Base-by-base conservation (phyloP, 306 rosid genomes). In the Medicago ruthenica region DNA sequence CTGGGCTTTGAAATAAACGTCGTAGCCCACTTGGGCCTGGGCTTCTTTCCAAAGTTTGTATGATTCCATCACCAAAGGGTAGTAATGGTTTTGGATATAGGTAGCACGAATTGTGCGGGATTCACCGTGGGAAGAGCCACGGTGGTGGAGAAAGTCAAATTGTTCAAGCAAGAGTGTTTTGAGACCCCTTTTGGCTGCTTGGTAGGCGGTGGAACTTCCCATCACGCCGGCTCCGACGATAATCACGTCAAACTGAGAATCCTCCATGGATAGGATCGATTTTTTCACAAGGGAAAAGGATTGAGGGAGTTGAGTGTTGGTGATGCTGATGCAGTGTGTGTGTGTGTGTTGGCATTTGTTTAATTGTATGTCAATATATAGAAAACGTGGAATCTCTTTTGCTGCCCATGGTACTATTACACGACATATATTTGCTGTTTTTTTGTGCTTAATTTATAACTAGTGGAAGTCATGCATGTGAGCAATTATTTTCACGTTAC, bases 121-220 rank as follows among this genome's bases (percentile, higher is more conserved):
- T 80, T 95, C 98, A 12, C 98, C 98, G 67, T 95, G 98, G 45
- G 98, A 95, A 18, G 98, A 95, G 47, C 96, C 98, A 0, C 96
- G 88, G 71, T 88, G 98, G 89, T 95, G 98, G 80, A 92, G 87
- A 83, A 95, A 92, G 68, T 95, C 98, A 77, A 79, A 92, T 13
- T 95, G 98, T 78, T 95, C 98, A 0, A 95, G 86, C 0, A 92
- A 71, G 3, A 95, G 90, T 4, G 89, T 86, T 27, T 17, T 88
- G 0, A 73, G 75, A 9, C 96, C 97, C 0, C 89, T 71, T 61
- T 80, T 86, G 31, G 97, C 78, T 0, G 90, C 80, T 24, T 95
- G 75, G 88, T 92, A 95, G 0, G 97, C 96, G 59, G 98, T 79
- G 71, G 92, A 73, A 81, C 97, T 90, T 0, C 98, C 96, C 92